Base-by-base conservation (phyloP, 164 flowering plant genomes). In the Aristolochia fimbriata region DNA sequence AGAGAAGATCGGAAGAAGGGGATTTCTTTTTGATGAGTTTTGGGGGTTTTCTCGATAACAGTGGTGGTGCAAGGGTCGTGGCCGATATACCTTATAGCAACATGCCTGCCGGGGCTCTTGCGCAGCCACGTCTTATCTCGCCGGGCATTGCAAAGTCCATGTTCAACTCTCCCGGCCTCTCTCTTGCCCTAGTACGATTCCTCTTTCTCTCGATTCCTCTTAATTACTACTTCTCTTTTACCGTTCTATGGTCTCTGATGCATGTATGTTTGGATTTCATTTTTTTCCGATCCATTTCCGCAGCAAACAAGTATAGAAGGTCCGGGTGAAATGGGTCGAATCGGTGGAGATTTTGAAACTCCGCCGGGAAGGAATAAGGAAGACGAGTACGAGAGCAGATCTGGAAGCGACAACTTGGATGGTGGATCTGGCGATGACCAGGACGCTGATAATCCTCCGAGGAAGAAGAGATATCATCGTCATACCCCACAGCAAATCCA, bases 401-500 rank as follows among this genome's bases (percentile, higher is more conserved):
- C 99, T 76, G 97, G 91, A 5, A 89, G 96, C 53, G 99, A 82
- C 68, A 82, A 90, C 77, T 62, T 93, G 77, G 99, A 90, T 0
- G 97, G 91, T 2, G 92, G 68, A 48, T 86, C 96, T 9, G 96
- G 92, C 6, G 99, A 90, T 51, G 97, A 93, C 58, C 84, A 72
- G 52, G 97, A 86, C 49, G 83, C 78, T 60, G 92, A 86, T 70
- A 80, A 77, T 9, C 96, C 88, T 8, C 92, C 92, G 1, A 76
- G 85, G 74, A 90, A 88, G 76, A 88, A 93, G 68, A 62, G 96
- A 60, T 90, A 93, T 65, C 97, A 93, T 78, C 88, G 99, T 58
- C 99, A 93, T 80, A 93, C 99, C 53, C 96, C 96, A n/a, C 92
- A 88, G 69, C 99, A 93, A 78, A 93, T 93, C 68, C 99, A 90